A percentile compares a stretch with the other conserved stretches of the same genome.
These are phyloP conservation scores for Pelargonium nanum DNA, from an alignment of 345 rosid species.

Conservation along the genomic window DNA sequence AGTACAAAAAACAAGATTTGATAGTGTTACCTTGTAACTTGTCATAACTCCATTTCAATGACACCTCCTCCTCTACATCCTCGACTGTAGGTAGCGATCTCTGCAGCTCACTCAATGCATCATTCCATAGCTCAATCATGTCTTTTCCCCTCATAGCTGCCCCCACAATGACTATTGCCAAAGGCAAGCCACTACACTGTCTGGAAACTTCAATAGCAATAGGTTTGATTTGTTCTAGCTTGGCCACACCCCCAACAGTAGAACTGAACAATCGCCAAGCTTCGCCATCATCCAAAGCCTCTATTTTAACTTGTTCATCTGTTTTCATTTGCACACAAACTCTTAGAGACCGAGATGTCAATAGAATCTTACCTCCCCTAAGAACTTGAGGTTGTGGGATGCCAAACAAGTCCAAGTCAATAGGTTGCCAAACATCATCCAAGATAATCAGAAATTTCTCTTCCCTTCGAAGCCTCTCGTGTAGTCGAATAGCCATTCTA, in stretches of 20 bases:
- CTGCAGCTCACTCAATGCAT: constrained; percentile 23
- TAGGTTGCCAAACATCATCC: constrained; percentile 22
- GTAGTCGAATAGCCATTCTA: constrained; percentile 13
- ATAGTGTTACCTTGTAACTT: constrained; percentile 8
- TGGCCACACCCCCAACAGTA: constrained; percentile 10
- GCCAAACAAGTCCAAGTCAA: constrained; percentile 14
- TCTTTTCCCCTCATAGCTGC: constrained; percentile 27
- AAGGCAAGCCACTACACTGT: constrained; percentile 38
- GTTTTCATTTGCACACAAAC: constrained; percentile 20
- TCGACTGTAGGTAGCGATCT: constrained; percentile 18
- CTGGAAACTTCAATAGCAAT: constrained; percentile 17
- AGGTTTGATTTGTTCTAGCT: constrained; percentile 16
- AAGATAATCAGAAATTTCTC: constrained; percentile 24
- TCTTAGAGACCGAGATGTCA: constrained; percentile 14
- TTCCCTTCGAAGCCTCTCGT: constrained; percentile 3
- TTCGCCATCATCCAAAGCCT: constrained; percentile 13
- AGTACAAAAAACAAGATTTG: constrained; percentile 34
- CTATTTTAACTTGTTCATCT: constrained; percentile 11
- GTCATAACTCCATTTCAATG: constrained; percentile 32
- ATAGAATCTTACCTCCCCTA: constrained; percentile 11
- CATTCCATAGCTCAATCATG: constrained; percentile 22
- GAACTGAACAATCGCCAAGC: constrained; percentile 18
- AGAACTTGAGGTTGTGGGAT: constrained; percentile 11
- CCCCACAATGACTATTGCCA: constrained; percentile 35
- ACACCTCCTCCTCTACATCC: constrained; percentile 26